Evolutionary conservation across 2,329 filamentous ascomycete genomes (phyloP).

Genomic region (Ilyonectria destructans): DNA sequence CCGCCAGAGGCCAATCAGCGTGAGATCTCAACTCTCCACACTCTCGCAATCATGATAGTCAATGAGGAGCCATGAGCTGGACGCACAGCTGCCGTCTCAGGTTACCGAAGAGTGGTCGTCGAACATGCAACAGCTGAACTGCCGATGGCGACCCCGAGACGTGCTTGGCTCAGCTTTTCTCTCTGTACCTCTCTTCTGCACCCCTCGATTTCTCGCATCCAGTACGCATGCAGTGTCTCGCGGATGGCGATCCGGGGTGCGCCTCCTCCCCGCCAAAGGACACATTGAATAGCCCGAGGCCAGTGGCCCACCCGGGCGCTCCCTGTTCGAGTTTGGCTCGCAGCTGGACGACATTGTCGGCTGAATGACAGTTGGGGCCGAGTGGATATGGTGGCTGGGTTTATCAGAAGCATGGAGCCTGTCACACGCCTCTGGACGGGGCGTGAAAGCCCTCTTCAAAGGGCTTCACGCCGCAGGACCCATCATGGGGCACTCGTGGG

Average conservation of each 20-base stretch:
- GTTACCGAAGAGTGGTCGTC: slow-evolving; percentile 13
- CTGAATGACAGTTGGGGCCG: slow-evolving; percentile 45
- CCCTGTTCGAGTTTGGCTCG: slow-evolving; percentile 37
- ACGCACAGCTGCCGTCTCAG: slow-evolving; percentile 33
- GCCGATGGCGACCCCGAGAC: background rate
- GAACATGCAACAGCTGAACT: background rate
- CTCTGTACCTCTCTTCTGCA: slow-evolving; percentile 27
- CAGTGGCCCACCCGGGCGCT: slow-evolving; percentile 35
- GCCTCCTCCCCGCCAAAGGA: slow-evolving; percentile 36
- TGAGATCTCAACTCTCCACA: slow-evolving; percentile 40
- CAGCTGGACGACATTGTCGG: slow-evolving; percentile 38
- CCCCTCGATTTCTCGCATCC: slow-evolving; percentile 45
- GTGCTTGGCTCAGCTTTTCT: slow-evolving; percentile 11
- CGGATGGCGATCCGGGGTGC: slow-evolving; percentile 47
- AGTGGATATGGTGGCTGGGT: slow-evolving; percentile 38
- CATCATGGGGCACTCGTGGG: slow-evolving; percentile 27
- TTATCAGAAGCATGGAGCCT: slow-evolving; percentile 37
- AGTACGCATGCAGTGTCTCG: slow-evolving; percentile 42
- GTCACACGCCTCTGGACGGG: slow-evolving; percentile 19
- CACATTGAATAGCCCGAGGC: slow-evolving; percentile 34
- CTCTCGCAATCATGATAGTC: slow-evolving; percentile 44
- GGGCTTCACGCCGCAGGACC: slow-evolving; percentile 11
- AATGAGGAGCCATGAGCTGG: slow-evolving; percentile 27
- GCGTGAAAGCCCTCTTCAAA: slow-evolving; percentile 16
- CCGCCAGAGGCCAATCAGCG: slow-evolving; percentile 42